Conservation (phyloP, 2,329 filamentous ascomycete genomes). For the Verticillium klebahnii region DNA sequence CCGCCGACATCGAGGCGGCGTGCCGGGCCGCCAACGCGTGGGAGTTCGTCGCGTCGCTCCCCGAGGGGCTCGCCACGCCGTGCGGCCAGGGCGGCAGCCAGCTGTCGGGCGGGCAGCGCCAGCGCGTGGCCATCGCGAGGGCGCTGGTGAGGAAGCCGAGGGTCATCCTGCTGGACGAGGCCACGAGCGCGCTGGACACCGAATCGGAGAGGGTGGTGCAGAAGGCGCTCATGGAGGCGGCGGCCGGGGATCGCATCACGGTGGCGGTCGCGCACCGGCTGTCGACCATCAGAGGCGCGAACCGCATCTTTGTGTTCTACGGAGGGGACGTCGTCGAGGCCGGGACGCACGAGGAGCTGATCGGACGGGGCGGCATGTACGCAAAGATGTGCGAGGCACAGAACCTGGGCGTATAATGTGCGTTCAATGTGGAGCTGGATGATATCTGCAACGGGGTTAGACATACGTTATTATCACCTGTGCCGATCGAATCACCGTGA, state of each 20-base stretch:
- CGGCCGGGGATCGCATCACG: constrained; percentile 9
- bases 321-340: constrained; percentile 35
- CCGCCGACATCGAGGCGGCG: constrained; percentile 29
- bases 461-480: no score
- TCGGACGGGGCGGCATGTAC: background rate
- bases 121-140: constrained; percentile 61
- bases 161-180: constrained; percentile 64
- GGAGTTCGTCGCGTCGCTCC: constrained; percentile 37
- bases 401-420: constrained; percentile 2
- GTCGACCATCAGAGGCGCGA: constrained; percentile 35
- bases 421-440: no score
- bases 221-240: constrained; percentile 26
- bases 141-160: constrained; percentile 57
- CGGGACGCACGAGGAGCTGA: constrained; percentile 31
- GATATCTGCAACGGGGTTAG: no score
- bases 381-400: constrained; percentile 9
- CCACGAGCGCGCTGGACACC: constrained; percentile 60
- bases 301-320: constrained; percentile 38
- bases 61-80: constrained; percentile 51
- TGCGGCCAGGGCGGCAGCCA: constrained; percentile 66
- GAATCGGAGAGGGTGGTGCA: constrained; percentile 52
- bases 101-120: constrained; percentile 63
- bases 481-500: no score
- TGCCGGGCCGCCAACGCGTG: constrained; percentile 40
- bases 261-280: constrained; percentile 38